A percentile compares a stretch with the other conserved stretches of the same genome.
Conservation (phyloP, 352 stramenopile genomes). For the Globisporangium solare region DNA sequence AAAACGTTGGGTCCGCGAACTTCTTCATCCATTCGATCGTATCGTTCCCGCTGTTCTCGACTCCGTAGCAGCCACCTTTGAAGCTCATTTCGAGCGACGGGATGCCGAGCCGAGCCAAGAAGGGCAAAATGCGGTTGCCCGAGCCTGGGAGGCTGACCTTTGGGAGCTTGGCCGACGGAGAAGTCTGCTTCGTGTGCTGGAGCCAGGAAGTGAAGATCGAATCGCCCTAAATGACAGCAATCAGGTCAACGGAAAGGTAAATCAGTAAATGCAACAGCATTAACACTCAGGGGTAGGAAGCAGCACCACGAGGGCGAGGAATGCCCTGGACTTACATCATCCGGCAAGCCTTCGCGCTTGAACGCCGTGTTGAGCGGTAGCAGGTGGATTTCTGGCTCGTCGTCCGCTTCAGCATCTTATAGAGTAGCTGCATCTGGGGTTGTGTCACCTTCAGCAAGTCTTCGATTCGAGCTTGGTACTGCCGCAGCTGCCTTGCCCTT, state of each 20-base stretch:
- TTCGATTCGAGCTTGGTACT: neutral
- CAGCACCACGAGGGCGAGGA: neutral
- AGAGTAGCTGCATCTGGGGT: neutral
- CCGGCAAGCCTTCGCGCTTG: conserved; percentile 50
- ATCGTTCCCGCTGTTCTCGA: conserved; percentile 52
- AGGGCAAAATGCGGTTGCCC: conserved; percentile 60
- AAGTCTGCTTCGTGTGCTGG: conserved; percentile 31
- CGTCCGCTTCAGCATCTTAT: conserved; percentile 1
- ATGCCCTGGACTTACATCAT: conserved; percentile 27
- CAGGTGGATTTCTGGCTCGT: conserved; percentile 31
- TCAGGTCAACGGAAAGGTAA: neutral
- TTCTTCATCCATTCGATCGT: conserved; percentile 75
- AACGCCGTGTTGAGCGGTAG: conserved; percentile 70
- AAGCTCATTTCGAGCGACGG: conserved; percentile 74
- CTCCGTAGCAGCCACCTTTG: conserved; percentile 59
- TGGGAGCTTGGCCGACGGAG: conserved; percentile 40
- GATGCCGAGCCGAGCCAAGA: conserved; percentile 64
- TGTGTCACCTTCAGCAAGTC: neutral
- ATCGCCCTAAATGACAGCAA: conserved; percentile 18
- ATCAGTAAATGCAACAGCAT: no score
- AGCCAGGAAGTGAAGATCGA: conserved; percentile 79
- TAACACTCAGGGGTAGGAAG: neutral
- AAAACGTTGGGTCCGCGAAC: conserved; percentile 66
- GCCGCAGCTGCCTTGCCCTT: no score
- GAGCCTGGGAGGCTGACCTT: conserved; percentile 44